Evolutionary conservation across 2,329 filamentous ascomycete species (phyloP).

Genomic region (Lasiodiplodia citricola): DNA sequence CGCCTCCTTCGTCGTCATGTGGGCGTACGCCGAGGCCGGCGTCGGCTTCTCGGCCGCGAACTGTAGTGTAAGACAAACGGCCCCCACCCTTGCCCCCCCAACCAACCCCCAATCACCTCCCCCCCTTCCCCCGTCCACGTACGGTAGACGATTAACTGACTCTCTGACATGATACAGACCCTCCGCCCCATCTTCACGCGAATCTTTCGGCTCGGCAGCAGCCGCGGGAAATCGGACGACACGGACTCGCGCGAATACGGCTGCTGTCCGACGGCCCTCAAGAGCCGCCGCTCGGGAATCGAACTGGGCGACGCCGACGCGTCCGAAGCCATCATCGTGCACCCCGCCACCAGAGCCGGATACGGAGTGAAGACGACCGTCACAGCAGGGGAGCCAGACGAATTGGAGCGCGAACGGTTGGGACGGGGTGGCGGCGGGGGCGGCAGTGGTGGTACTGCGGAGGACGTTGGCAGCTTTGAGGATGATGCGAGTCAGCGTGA

Average conservation of each 20-base stretch:
- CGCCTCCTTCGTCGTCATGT: slow-evolving; percentile 41
- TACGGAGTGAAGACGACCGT: background rate
- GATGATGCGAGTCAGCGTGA: background rate
- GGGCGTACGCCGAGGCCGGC: slow-evolving; percentile 43
- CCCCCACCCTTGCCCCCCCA: too few relatives aligned
- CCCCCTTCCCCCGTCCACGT: too few relatives aligned
- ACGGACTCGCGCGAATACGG: background rate
- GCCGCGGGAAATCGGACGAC: background rate
- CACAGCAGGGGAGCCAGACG: background rate
- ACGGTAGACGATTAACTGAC: too few relatives aligned
- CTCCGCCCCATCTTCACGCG: background rate
- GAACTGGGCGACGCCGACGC: background rate
- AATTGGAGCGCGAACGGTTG: background rate
- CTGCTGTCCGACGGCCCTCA: background rate
- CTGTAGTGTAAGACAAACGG: background rate
- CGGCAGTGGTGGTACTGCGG: background rate
- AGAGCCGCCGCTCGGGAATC: background rate
- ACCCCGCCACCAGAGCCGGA: background rate
- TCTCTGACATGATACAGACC: background rate
- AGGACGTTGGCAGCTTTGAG: background rate
- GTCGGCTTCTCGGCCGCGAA: slow-evolving; percentile 43
- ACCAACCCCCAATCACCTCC: too few relatives aligned
- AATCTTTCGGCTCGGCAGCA: background rate
- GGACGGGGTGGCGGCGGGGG: too few relatives aligned
- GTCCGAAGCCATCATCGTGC: background rate